These are phyloP conservation scores for Avena atlantica DNA, from an alignment of 176 grass and related monocot species.

Conservation along the genomic window DNA sequence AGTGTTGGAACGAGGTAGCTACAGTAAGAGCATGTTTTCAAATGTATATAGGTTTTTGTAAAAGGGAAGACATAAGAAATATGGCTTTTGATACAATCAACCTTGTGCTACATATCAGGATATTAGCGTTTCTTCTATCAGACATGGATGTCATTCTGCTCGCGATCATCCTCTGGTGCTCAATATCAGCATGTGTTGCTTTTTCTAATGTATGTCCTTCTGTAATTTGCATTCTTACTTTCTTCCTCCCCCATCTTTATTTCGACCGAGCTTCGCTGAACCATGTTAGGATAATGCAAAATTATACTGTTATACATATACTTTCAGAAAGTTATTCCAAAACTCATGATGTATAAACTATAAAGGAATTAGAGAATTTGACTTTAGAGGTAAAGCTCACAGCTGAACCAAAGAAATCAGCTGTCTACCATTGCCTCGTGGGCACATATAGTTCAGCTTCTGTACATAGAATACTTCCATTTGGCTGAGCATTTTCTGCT, in stretches of 20 bases:
- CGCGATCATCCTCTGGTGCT: neutral
- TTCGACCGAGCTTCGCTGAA: neutral
- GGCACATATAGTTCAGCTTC: slow-evolving; percentile 18
- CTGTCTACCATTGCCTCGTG: slow-evolving; percentile 41
- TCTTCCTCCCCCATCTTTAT: neutral
- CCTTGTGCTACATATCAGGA: neutral
- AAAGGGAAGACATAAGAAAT: neutral
- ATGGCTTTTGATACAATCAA: neutral
- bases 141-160: neutral
- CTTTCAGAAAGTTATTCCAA: slow-evolving; percentile 90
- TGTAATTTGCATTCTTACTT: neutral
- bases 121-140: neutral
- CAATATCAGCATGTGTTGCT: neutral
- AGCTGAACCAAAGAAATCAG: slow-evolving; percentile 87
- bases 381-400: slow-evolving; percentile 79
- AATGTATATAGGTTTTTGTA: neutral
- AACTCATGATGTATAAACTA: slow-evolving; percentile 81
- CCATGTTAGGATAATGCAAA: neutral
- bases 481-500: slow-evolving; percentile 11
- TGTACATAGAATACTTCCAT: slow-evolving; percentile 1
- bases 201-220: neutral
- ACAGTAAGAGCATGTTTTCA: neutral
- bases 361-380: slow-evolving; percentile 74
- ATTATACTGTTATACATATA: slow-evolving; percentile 53
- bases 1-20: neutral